Evolutionary conservation across 768 basidiomycete genomes (phyloP).

Genomic region (Suillus decipiens): DNA sequence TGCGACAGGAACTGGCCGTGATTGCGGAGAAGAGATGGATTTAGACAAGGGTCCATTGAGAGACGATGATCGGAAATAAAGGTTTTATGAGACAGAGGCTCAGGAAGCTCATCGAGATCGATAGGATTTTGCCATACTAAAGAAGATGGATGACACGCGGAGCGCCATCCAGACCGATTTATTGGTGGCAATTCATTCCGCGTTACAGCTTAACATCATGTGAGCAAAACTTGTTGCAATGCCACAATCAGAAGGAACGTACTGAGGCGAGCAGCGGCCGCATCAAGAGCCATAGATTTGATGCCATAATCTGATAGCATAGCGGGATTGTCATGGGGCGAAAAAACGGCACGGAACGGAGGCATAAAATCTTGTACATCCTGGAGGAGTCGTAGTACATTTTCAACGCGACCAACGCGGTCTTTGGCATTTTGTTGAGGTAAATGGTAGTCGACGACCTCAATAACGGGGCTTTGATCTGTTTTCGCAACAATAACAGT

Average conservation of each 20-base stretch:
- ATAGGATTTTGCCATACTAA: slow-evolving; percentile 32
- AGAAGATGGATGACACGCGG: slow-evolving; percentile 24
- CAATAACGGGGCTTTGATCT: slow-evolving; percentile 7
- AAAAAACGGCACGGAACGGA: slow-evolving; percentile 32
- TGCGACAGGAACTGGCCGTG: slow-evolving; percentile 58
- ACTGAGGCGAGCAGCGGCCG: slow-evolving; percentile 32
- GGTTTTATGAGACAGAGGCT: slow-evolving; percentile 15
- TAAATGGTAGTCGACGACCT: slow-evolving; percentile 20
- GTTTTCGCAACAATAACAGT: slow-evolving; percentile 30
- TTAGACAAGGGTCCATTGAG: slow-evolving; percentile 39
- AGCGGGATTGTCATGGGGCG: slow-evolving; percentile 30
- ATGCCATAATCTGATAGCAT: slow-evolving; percentile 30
- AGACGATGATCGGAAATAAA: slow-evolving; percentile 39
- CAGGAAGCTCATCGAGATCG: slow-evolving; percentile 21
- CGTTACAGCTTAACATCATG: slow-evolving; percentile 25
- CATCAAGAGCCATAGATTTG: slow-evolving; percentile 23
- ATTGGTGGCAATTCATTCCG: slow-evolving; percentile 36
- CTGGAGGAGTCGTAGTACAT: slow-evolving; percentile 26
- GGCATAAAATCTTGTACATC: slow-evolving; percentile 34
- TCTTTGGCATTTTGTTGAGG: not conserved
- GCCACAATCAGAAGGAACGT: slow-evolving; percentile 8
- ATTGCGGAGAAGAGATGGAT: slow-evolving; percentile 36
- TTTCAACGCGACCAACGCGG: slow-evolving; percentile 6
- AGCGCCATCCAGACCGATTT: slow-evolving; percentile 25
- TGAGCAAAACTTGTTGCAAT: not conserved